These are phyloP conservation scores for Eucalyptus albens DNA, from an alignment of 345 rosid genomes.

Conservation along the genomic window DNA sequence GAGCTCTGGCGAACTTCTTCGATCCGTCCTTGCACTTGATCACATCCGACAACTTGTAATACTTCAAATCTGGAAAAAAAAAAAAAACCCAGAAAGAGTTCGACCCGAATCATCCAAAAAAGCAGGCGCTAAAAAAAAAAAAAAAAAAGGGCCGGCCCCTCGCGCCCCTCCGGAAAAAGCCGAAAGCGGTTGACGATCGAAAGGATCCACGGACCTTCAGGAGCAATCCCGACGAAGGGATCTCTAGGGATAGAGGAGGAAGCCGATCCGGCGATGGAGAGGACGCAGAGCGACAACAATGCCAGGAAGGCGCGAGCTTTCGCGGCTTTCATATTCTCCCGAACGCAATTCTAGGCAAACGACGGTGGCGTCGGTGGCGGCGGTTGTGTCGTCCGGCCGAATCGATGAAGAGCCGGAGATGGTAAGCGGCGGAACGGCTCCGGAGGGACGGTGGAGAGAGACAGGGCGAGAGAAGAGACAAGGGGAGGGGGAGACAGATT, in stretches of 20 bases:
- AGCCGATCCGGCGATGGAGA: slow-evolving; percentile 17
- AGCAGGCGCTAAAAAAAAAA: background rate
- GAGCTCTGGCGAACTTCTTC: slow-evolving; percentile 58
- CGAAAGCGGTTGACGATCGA: background rate
- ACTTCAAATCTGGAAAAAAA: slow-evolving; percentile 52
- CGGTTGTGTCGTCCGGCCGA: background rate
- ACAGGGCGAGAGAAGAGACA: background rate
- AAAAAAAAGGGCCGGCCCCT: background rate
- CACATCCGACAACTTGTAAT: slow-evolving; percentile 53
- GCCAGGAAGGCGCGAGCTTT: background rate
- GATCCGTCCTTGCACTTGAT: slow-evolving; percentile 89
- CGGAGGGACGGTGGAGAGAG: background rate
- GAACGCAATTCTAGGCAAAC: background rate
- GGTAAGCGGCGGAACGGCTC: background rate
- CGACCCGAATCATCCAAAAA: background rate
- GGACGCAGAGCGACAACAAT: slow-evolving; percentile 5
- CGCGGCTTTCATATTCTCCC: slow-evolving; percentile 15
- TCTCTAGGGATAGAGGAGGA: slow-evolving; percentile 20
- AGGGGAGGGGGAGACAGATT: background rate
- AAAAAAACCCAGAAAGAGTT: background rate
- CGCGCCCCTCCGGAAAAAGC: background rate
- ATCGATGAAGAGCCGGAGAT: background rate
- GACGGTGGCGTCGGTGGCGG: background rate
- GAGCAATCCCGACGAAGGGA: slow-evolving; percentile 76
- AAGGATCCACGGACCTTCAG: slow-evolving; percentile 45